Percentiles rank a stretch among this genome's conserved stretches.
Evolutionary conservation across 371 early-diverging fungal species (phyloP).

Genomic region (Batkoa obscura): DNA sequence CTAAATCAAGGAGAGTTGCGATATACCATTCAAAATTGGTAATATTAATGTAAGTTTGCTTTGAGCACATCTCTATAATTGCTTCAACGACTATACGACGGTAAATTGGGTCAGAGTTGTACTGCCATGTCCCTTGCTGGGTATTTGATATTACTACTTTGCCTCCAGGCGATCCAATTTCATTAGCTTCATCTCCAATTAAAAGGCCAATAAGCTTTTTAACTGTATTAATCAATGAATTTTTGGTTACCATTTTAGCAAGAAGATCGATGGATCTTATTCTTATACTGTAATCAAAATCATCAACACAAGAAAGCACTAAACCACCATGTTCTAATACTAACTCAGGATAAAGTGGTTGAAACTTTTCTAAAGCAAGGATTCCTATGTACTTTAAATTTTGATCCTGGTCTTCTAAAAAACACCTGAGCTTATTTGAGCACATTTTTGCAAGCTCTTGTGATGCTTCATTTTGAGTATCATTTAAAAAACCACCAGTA

Average conservation of each 20-base stretch:
- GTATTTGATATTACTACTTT: slow-evolving; percentile 16
- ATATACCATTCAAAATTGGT: slow-evolving; percentile 94
- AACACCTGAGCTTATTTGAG: slow-evolving; percentile 61
- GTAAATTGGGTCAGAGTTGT: slow-evolving; percentile 20
- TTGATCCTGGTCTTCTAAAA: slow-evolving; percentile 77
- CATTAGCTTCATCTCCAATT: slow-evolving; percentile 19
- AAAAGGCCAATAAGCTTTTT: slow-evolving; percentile 64
- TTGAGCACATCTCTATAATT: slow-evolving; percentile 63
- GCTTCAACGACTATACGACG: slow-evolving; percentile 57
- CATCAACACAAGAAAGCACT: slow-evolving; percentile 74
- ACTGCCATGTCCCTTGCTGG: slow-evolving; percentile 8
- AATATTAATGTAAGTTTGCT: slow-evolving; percentile 61
- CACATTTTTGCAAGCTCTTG: slow-evolving; percentile 60
- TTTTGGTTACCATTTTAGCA: slow-evolving; percentile 63
- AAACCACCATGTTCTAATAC: slow-evolving; percentile 64
- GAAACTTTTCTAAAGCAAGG: slow-evolving; percentile 57
- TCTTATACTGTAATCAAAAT: slow-evolving; percentile 78
- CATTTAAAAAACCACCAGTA: slow-evolving; percentile 65
- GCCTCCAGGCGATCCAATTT: slow-evolving; percentile 5
- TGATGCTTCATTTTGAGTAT: slow-evolving; percentile 27
- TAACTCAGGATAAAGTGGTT: slow-evolving; percentile 61
- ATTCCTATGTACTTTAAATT: slow-evolving; percentile 89
- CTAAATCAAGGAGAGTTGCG: slow-evolving; percentile 51
- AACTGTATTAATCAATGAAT: slow-evolving; percentile 59
- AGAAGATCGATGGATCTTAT: slow-evolving; percentile 70